These are phyloP conservation scores for Aethionema arabicum DNA, from an alignment of 345 rosid genomes.

Conservation along the genomic window DNA sequence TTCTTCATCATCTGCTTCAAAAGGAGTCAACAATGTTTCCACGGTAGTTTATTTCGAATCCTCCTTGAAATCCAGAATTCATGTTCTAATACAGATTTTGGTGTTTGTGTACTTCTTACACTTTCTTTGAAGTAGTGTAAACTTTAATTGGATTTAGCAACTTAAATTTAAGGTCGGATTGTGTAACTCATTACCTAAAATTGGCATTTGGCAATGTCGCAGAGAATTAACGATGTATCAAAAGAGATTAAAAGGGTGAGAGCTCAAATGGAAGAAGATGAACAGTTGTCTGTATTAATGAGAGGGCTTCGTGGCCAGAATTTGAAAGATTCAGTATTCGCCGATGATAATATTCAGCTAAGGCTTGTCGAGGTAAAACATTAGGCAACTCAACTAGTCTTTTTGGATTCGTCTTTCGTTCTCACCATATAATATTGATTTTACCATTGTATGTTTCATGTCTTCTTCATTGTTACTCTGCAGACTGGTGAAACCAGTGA, in stretches of 20 bases:
- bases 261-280: slow-evolving; percentile 95
- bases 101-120: neutral
- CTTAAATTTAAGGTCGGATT: neutral
- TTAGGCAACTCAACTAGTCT: neutral
- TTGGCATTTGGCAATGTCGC: slow-evolving; percentile 24
- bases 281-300: slow-evolving; percentile 76
- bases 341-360: slow-evolving; percentile 69
- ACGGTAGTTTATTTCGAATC: slow-evolving; percentile 38
- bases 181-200: neutral
- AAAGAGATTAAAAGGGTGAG: slow-evolving; percentile 86
- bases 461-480: slow-evolving; percentile 26
- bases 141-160: slow-evolving; percentile 1
- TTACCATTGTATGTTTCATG: slow-evolving; percentile 13
- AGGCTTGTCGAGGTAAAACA: slow-evolving; percentile 77
- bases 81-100: neutral
- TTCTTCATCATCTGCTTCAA: slow-evolving; percentile 39
- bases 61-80: neutral
- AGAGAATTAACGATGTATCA: slow-evolving; percentile 86
- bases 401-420: neutral
- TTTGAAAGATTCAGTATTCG: slow-evolving; percentile 72
- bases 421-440: neutral
- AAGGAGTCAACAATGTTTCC: slow-evolving; percentile 56
- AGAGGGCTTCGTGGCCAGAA: slow-evolving; percentile 93
- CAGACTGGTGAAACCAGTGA: slow-evolving; percentile 91
- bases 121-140: neutral